Percentiles rank a stretch among this genome's conserved stretches.
These are phyloP conservation scores for Lactifluus volemus DNA, from an alignment of 768 basidiomycete genomes.

Conservation along the genomic window DNA sequence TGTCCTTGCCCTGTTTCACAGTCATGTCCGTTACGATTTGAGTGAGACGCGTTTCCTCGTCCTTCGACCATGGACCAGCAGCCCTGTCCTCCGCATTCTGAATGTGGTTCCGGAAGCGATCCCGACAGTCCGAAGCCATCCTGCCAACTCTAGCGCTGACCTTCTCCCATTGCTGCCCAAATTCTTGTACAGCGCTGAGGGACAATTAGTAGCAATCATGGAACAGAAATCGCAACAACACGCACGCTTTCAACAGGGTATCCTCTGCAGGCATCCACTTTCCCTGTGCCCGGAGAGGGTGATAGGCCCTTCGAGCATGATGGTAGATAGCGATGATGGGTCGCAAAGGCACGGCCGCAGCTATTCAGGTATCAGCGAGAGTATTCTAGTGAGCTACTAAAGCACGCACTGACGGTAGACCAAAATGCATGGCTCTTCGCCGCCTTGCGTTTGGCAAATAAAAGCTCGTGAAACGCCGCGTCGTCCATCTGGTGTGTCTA, in stretches of 20 bases:
- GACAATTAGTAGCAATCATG: not conserved
- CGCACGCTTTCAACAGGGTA: constrained; percentile 50
- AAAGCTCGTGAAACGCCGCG: constrained; percentile 50
- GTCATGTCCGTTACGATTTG: constrained; percentile 71
- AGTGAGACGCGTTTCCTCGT: constrained; percentile 69
- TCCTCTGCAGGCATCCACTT: constrained; percentile 66
- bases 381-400: not conserved
- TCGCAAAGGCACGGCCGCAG: constrained; percentile 60
- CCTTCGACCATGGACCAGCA: constrained; percentile 63
- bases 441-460: constrained; percentile 60
- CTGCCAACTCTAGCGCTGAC: constrained; percentile 63
- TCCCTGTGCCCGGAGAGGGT: constrained; percentile 64
- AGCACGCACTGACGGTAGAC: constrained; percentile 63
- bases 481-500: constrained; percentile 46
- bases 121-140: constrained; percentile 73
- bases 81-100: constrained; percentile 55
- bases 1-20: constrained; percentile 56
- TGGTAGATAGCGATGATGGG: constrained; percentile 83
- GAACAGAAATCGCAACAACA: constrained; percentile 4
- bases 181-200: constrained; percentile 53
- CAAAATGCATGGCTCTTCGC: constrained; percentile 58
- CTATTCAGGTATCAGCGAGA: constrained; percentile 29
- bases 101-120: constrained; percentile 80
- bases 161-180: constrained; percentile 78
- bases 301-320: constrained; percentile 58